Evolutionary conservation across 208 protist genomes (phyloP).

Genomic region (Eutreptiella sp.): DNA sequence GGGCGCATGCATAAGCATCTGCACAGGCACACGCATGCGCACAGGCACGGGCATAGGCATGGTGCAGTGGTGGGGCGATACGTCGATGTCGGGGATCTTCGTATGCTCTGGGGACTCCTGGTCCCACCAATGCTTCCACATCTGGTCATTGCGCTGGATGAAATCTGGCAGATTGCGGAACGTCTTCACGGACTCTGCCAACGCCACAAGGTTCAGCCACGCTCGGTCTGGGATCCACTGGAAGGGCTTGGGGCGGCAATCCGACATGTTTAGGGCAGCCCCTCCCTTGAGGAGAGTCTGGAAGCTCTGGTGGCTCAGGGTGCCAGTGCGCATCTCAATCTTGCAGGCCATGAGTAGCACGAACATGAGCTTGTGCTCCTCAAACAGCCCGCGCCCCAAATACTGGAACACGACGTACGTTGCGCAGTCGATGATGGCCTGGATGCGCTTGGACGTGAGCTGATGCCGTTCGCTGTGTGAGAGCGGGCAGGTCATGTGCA

Average conservation of each 20-base stretch:
- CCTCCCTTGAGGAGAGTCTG: conserved; percentile 88
- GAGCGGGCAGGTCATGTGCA: too few species aligned
- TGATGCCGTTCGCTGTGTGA: conserved; percentile 75
- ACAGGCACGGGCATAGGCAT: too few species aligned
- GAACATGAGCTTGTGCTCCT: conserved; percentile 94
- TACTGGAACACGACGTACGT: conserved; percentile 88
- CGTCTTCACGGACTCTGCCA: conserved; percentile 64
- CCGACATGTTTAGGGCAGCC: conserved; percentile 71
- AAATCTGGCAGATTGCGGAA: conserved; percentile 90
- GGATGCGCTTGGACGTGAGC: conserved; percentile 85
- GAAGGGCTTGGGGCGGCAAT: conserved; percentile 78
- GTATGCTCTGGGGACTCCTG: conserved; percentile 79
- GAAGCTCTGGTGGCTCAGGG: conserved; percentile 69
- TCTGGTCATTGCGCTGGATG: conserved; percentile 79
- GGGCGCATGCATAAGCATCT: too few species aligned
- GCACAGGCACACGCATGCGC: too few species aligned
- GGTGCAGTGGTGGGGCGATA: too few species aligned
- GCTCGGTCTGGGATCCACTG: conserved; percentile 87
- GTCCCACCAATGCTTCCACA: conserved; percentile 90
- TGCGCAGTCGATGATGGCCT: conserved; percentile 88
- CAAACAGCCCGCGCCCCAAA: conserved; percentile 92
- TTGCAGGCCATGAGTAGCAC: conserved; percentile 91
- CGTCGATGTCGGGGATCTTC: conserved; percentile 78
- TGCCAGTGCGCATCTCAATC: conserved; percentile 80
- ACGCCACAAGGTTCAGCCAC: conserved; percentile 90